Base-by-base conservation (phyloP, 78 protist genomes). In the Planoprotostelium fungivorum region DNA sequence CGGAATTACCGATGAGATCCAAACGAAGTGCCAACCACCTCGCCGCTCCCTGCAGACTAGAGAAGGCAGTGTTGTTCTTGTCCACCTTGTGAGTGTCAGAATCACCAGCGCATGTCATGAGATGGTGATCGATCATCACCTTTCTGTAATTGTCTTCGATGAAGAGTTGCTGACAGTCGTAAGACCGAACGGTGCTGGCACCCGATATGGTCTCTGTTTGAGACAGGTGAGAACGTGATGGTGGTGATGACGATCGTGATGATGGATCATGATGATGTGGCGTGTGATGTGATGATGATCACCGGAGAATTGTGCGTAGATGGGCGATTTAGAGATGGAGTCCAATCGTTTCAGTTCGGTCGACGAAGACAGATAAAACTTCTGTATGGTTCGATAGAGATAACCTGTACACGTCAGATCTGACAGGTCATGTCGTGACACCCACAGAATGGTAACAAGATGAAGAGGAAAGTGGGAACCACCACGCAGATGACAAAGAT, bases 131-230 rank as follows among this genome's bases (percentile, higher is more conserved):
- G 73, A 51, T 51, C n/a, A 16, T 51, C 73, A 51, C 73, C 73
- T 51, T 51, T 16, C 16, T 51, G 16, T 51, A 51, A 16, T 51
- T 51, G 16, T 51, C 73, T 16, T 51, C 73, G 5, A 51, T 51
- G 16, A 51, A 51, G 16, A 16, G 31, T 51, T 51, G 73, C 73
- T 84, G 84, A 28, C 31, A 38, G n/a, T 86, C 86, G 36, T 84
- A 97, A 0, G 99, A 97, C 38, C 99, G 96, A 86, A 98, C 95
- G 29, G 98, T 96, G 28, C 97, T 29, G 35, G 96, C 93, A 84
- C 99, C 99, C 34, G 88, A 85, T 35, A 98, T 88, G 5, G 97
- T 92, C 36, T 96, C n/a, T n/a, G n/a, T n/a, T n/a, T n/a, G n/a
- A n/a, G n/a, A n/a, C n/a, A n/a, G n/a, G n/a, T n/a, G n/a, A n/a